Evolutionary conservation across 176 grass and related monocot species (phyloP).

Genomic region (Lolium rigidum): DNA sequence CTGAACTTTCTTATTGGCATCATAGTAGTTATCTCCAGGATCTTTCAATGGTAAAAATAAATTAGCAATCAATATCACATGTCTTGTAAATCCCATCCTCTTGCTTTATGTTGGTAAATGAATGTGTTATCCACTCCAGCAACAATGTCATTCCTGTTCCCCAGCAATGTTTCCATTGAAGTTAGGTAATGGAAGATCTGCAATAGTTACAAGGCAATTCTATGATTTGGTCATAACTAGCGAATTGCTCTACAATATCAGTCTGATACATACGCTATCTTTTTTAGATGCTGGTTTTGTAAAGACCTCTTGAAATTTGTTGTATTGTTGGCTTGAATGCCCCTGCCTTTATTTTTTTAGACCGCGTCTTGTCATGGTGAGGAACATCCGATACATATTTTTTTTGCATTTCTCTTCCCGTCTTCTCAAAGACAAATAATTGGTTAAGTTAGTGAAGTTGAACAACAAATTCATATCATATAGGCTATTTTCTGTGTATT

Average conservation of each 20-base stretch:
- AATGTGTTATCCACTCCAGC: not conserved
- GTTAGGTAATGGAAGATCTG: not conserved
- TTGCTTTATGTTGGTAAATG: slow-evolving; percentile 28
- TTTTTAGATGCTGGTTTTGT: not conserved
- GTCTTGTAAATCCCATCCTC: slow-evolving; percentile 11
- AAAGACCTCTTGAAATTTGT: slow-evolving; percentile 11
- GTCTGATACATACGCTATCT: slow-evolving; percentile 27
- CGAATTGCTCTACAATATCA: not conserved
- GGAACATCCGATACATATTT: slow-evolving; percentile 6
- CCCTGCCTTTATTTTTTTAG: slow-evolving; percentile 21
- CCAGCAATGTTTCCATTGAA: slow-evolving; percentile 26
- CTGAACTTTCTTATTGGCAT: slow-evolving; percentile 97
- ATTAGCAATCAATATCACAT: not conserved
- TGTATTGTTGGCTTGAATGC: not conserved
- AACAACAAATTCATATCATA: slow-evolving; percentile 5
- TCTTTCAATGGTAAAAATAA: slow-evolving; percentile 81
- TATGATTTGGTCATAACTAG: slow-evolving; percentile 31
- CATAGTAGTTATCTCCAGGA: slow-evolving; percentile 89
- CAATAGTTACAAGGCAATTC: not conserved
- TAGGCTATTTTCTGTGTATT: not conserved
- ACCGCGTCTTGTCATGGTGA: slow-evolving; percentile 5
- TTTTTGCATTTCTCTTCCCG: slow-evolving; percentile 23
- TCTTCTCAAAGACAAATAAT: slow-evolving; percentile 13
- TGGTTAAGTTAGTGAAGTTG: slow-evolving; percentile 3
- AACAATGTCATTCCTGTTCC: not conserved